These are phyloP conservation scores for Hydrangea macrophylla DNA, from an alignment of 148 eudicot species.

Conservation along the genomic window DNA sequence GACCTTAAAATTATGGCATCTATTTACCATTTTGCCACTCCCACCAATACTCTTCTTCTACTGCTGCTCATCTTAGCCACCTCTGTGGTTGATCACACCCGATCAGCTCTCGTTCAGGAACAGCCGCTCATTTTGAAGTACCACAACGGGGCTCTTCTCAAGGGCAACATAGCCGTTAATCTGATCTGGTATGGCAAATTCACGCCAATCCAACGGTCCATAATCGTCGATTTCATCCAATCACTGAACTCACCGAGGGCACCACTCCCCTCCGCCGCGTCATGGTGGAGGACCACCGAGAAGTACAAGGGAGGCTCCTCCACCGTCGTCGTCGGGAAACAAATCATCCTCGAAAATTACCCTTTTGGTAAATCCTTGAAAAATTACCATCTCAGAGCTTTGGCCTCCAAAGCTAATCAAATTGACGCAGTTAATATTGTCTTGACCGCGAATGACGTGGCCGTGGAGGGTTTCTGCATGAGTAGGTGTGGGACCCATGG, in stretches of 20 bases:
- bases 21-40: conserved; percentile 26
- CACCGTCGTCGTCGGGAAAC: conserved; percentile 37
- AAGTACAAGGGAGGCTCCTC: conserved; percentile 48
- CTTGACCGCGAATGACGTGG: conserved; percentile 57
- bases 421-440: conserved; percentile 32
- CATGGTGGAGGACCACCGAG: conserved; percentile 70
- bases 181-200: conserved; percentile 78
- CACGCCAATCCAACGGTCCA: conserved; percentile 54
- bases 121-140: conserved; percentile 45
- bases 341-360: conserved; percentile 34
- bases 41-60: conserved; percentile 17
- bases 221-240: conserved; percentile 55
- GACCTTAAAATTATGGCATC: conserved; percentile 18
- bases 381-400: conserved; percentile 24
- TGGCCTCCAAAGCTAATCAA: conserved; percentile 26
- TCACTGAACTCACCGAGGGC: conserved; percentile 30
- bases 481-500: conserved; percentile 63
- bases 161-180: conserved; percentile 57
- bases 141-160: conserved; percentile 58
- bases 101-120: conserved; percentile 36
- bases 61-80: neutral
- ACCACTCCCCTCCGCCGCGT: conserved; percentile 47
- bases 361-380: conserved; percentile 50
- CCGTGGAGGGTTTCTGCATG: conserved; percentile 67
- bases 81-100: conserved; percentile 14